phyloP scores from a whole-genome alignment of 106 monocot species.

The Dendrobium officinale region DNA sequence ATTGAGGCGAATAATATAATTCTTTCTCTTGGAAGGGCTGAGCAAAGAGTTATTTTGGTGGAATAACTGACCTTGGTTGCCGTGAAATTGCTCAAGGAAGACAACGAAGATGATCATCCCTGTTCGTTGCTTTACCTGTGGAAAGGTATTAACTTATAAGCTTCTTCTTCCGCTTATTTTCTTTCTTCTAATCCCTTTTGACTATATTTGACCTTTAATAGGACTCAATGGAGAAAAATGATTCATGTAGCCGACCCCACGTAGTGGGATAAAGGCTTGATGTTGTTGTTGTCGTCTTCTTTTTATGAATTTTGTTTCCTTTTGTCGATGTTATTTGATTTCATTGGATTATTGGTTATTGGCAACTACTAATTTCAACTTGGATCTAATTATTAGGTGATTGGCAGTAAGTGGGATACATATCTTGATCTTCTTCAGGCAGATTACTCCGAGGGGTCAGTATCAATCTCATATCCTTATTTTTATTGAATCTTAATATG shows the following conservation, averaged over 20 bases:
- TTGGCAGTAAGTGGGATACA: conserved; percentile 59
- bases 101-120: conserved; percentile 61
- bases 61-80: background rate
- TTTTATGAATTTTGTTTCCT: background rate
- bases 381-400: conserved; percentile 29
- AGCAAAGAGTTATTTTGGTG: background rate
- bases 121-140: conserved; percentile 79
- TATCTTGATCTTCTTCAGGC: conserved; percentile 61
- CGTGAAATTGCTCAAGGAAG: background rate
- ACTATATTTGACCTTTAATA: too few relatives aligned
- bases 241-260: too few relatives aligned
- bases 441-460: conserved; percentile 51
- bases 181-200: background rate
- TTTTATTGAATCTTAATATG: background rate
- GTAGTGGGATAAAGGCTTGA: too few relatives aligned
- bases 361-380: background rate
- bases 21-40: background rate
- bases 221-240: too few relatives aligned
- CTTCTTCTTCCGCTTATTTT: background rate
- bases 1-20: too few relatives aligned
- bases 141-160: conserved; percentile 23
- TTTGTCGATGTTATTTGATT: background rate
- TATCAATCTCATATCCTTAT: conserved; percentile 1
- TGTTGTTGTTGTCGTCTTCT: too few relatives aligned
- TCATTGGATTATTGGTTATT: background rate